Conservation (phyloP, 164 flowering plant genomes). For the Hamamelis virginiana region DNA sequence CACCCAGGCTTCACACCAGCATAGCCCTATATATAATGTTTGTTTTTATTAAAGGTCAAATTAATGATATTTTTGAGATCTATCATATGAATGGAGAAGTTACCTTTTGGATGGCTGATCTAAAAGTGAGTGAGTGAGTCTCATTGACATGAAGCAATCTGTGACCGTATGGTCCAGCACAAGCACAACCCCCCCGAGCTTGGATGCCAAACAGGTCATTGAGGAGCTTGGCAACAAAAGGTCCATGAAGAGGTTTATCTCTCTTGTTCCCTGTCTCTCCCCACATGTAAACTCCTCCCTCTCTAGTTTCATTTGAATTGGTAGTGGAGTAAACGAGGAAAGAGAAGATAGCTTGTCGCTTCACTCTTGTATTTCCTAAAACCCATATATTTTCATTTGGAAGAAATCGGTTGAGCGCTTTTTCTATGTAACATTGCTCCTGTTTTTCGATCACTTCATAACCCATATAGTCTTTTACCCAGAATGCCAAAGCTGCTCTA, state of each 20-base stretch:
- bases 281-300: conserved; percentile 32
- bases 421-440: conserved; percentile 40
- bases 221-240: conserved; percentile 70
- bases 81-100: not conserved
- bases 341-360: conserved; percentile 68
- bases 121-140: conserved; percentile 37
- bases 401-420: conserved; percentile 60
- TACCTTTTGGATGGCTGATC: conserved; percentile 60
- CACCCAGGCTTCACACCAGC: conserved; percentile 81
- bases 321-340: conserved; percentile 57
- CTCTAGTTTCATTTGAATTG: conserved; percentile 1
- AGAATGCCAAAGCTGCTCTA: conserved; percentile 74
- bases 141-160: conserved; percentile 49
- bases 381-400: conserved; percentile 52
- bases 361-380: conserved; percentile 53
- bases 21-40: conserved; percentile 53
- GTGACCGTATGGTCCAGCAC: conserved; percentile 91
- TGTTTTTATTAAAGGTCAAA: no score
- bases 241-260: conserved; percentile 72
- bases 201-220: conserved; percentile 89
- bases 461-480: conserved; percentile 84
- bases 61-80: no score
- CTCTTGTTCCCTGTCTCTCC: conserved; percentile 39
- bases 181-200: conserved; percentile 86
- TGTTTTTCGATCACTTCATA: conserved; percentile 39